Base-by-base conservation (phyloP, 257 asterid species). In the Solanum sejunctum region DNA sequence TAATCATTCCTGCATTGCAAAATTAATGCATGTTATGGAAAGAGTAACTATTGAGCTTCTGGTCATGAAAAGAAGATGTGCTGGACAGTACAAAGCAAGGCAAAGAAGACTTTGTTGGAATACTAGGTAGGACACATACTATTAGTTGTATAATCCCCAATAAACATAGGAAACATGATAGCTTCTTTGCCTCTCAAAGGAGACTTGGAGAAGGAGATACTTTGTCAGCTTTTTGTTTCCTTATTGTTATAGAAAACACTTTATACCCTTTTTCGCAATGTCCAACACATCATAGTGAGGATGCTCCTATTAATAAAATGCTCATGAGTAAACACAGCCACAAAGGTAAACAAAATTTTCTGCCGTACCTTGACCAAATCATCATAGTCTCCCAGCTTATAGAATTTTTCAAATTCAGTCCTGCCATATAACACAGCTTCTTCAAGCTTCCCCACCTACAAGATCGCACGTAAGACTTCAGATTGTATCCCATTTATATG, bases 361-460 rank as follows among this genome's bases (percentile, higher is more conserved):
- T 71, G 8, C 16, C 58, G 57, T 89, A 96, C 99, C 99, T 93
- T 93, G 81, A 95, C 90, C 77, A 95, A 90, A 82, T 93, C 99
- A 61, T 89, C 93, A 85, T 87, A 91, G 84, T 92, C 94, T 36
- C 93, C 86, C 82, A 85, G 84, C 58, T 90, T 88, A 85, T 91
- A 89, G 89, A 93, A 95, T 91, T 93, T 95, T 83, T 87, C 91
- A 77, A 96, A 96, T 71, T 93, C 95, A 70, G 85, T 89, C 89
- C 98, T 90, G 75, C 97, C 99, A 69, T 93, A 91, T 71, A 49
- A 18, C 84, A 96, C 91, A 85, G 99, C 98, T 82, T 96, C 98
- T 86, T 91, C 94, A 60, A 93, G 91, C 88, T 88, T 91, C 57
- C 94, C 96, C 70, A 83, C 93, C 99, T 96, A 92, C 85, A 85